These are phyloP conservation scores for Curvularia eragrostidis DNA, from an alignment of 2,329 filamentous ascomycete species.

Conservation along the genomic window DNA sequence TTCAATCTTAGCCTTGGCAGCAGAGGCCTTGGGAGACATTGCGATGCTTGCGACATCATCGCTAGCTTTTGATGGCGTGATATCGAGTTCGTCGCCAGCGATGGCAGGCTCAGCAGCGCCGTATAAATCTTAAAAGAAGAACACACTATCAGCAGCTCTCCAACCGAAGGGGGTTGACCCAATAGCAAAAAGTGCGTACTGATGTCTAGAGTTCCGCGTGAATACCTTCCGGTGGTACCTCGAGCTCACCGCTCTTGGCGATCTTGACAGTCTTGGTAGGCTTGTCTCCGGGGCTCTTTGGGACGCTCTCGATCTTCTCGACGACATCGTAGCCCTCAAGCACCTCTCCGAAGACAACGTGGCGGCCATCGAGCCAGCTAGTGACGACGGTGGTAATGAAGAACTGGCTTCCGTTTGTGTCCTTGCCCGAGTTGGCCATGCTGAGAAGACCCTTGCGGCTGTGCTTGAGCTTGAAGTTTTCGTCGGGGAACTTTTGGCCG, in stretches of 20 bases:
- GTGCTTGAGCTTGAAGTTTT: slow-evolving; percentile 97
- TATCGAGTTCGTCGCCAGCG: slow-evolving; percentile 53
- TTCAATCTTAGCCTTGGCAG: slow-evolving; percentile 25
- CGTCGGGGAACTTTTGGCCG: slow-evolving; percentile 80
- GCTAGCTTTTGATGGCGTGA: slow-evolving; percentile 34
- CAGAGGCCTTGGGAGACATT: slow-evolving; percentile 28
- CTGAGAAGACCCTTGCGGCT: slow-evolving; percentile 80
- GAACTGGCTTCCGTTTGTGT: slow-evolving; percentile 77
- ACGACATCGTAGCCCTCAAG: slow-evolving; percentile 84
- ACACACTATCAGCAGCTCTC: slow-evolving; percentile 54
- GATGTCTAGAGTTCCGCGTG: slow-evolving; percentile 79
- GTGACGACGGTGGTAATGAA: slow-evolving; percentile 88
- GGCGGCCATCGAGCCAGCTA: slow-evolving; percentile 80
- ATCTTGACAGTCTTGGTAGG: slow-evolving; percentile 76
- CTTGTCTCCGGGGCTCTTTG: slow-evolving; percentile 71
- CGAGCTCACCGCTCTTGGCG: slow-evolving; percentile 81
- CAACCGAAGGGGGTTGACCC: slow-evolving; percentile 33
- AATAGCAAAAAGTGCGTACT: slow-evolving; percentile 22
- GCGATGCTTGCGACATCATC: slow-evolving; percentile 38
- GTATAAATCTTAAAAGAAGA: slow-evolving; percentile 53
- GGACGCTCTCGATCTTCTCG: slow-evolving; percentile 75
- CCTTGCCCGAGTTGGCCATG: slow-evolving; percentile 75
- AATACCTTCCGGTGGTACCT: slow-evolving; percentile 89
- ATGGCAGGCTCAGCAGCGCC: slow-evolving; percentile 52
- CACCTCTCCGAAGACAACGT: slow-evolving; percentile 90